Base-by-base conservation (phyloP, 2,329 filamentous ascomycete genomes). In the Alternaria rosae region DNA sequence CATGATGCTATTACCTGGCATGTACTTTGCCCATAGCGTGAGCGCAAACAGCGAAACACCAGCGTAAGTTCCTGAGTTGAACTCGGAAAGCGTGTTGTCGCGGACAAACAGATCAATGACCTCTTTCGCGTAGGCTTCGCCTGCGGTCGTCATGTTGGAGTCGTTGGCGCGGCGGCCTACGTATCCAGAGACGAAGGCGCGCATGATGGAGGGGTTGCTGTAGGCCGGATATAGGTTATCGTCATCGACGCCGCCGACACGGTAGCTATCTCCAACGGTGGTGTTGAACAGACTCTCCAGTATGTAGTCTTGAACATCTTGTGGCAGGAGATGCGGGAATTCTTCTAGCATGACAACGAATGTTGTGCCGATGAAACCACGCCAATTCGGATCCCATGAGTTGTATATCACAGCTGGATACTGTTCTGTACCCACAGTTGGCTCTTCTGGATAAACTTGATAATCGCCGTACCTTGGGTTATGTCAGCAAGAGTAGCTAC, bases 201-300 rank as follows among this genome's bases (percentile, higher is more conserved):
- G 82, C 88, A 90, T 90, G 30, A 90, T 82, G 20, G 83, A 81
- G 0, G 79, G 86, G 67, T 89, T 89, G 59, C 84, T 87, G 71
- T 90, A 89, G 0, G 86, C 82, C 0, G 87, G 87, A 57, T 89
- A 89, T 0, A 90, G 76, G 56, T 90, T 90, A 61, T 90, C 88
- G 38, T 79, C 80, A 54, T 88, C 84, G 0, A 89, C 74, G 13
- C 87, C 84, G 2, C 87, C 87, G 32, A 88, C 86, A 1, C 88
- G 84, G 69, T 89, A 90, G 28, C 82, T 83, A 63, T 90, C 88
- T 10, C 87, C 88, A 13, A 86, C 78, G 0, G 85, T 87, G 6
- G 82, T 80, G 67, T 88, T 86, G 68, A 82, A 79, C 4, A 90
- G 74, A 20, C 84, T 86, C 42, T 85, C 80, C 0, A 88, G 72